Evolutionary conservation across 1,139 yeast species (phyloP).

Genomic region (Suhomyces yuchorum): DNA sequence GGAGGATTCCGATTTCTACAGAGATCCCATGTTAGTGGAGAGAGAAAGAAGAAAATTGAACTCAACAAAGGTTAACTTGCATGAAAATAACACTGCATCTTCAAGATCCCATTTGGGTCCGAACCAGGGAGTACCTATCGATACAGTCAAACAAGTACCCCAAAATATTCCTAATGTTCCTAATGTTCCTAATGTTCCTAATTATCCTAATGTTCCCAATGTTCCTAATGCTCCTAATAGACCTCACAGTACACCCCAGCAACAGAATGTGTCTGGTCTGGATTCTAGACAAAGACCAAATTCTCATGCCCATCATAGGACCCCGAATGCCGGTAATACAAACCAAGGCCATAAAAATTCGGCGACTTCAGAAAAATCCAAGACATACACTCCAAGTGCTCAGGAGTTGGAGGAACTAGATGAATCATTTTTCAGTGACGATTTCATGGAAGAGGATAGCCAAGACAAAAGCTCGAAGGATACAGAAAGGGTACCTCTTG

Average conservation of each 20-base stretch:
- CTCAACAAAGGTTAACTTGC: slow-evolving; percentile 16
- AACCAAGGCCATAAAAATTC: not conserved
- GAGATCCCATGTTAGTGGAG: slow-evolving; percentile 40
- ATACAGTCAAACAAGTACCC: not conserved
- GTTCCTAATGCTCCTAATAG: not conserved
- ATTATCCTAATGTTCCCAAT: too few relatives aligned
- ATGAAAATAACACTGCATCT: slow-evolving; percentile 9
- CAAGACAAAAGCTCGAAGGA: slow-evolving; percentile 2
- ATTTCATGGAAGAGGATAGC: slow-evolving; percentile 26
- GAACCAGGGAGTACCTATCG: not conserved
- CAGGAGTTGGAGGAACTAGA: slow-evolving; percentile 50
- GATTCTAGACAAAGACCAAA: not conserved
- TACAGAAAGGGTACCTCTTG: not conserved
- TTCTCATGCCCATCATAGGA: not conserved
- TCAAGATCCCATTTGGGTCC: not conserved
- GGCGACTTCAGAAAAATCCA: slow-evolving; percentile 8
- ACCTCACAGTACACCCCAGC: too few relatives aligned
- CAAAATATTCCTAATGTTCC: not conserved
- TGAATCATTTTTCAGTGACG: slow-evolving; percentile 74
- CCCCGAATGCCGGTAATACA: not conserved
- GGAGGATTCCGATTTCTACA: slow-evolving; percentile 46
- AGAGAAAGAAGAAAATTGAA: slow-evolving; percentile 27
- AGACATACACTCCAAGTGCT: slow-evolving; percentile 19
- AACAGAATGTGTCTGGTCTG: not conserved
- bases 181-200: not conserved